Evolutionary conservation across 148 eudicot genomes (phyloP), one percentile per base, ranked within the genome.

Genomic region (Euryodendron excelsum): DNA sequence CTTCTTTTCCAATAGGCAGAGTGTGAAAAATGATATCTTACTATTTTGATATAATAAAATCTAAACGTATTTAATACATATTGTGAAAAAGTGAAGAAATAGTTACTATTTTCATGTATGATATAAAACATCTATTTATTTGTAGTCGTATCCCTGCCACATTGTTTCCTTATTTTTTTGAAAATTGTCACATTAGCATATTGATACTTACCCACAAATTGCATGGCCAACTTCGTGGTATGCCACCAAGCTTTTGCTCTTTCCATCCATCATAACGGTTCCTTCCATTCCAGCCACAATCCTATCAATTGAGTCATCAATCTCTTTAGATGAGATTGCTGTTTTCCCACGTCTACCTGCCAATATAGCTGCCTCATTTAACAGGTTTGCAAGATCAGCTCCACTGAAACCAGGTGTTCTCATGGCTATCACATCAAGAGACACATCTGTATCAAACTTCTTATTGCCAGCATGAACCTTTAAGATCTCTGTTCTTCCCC

Each of bases 171-270:
- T n/a, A n/a, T n/a, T n/a, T n/a, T n/a, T n/a, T n/a, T n/a, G n/a
- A n/a, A n/a, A n/a, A n/a, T n/a, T n/a, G n/a, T n/a, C n/a, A n/a
- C n/a, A n/a, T n/a, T n/a, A n/a, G n/a, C n/a, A n/a, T n/a, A n/a
- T 80, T 39, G 56, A 39, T 36, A 86, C 93, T 87, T 87, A 96
- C 99, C 99, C 99, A 78, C 99, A 96, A 69, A 96, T 85, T 75
- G 99, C 99, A 82, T 96, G 99, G n/a, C 99, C 99, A 3, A 96
- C 99, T 88, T 96, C 99, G 72, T 96, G 99, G 80, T 96, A 96
- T 25, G 98, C 99, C 63, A 96, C 99, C 63, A 96, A 93, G 83
- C 99, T 96, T 86, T 96, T 96, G 90, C 97, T 92, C 90, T 96
- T 96, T 48, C 97, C 96, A 84, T 96, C 99, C 13, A 97, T 93